phyloP scores from a whole-genome alignment of 352 stramenopile genomes.

The Globisporangium spinosum region DNA sequence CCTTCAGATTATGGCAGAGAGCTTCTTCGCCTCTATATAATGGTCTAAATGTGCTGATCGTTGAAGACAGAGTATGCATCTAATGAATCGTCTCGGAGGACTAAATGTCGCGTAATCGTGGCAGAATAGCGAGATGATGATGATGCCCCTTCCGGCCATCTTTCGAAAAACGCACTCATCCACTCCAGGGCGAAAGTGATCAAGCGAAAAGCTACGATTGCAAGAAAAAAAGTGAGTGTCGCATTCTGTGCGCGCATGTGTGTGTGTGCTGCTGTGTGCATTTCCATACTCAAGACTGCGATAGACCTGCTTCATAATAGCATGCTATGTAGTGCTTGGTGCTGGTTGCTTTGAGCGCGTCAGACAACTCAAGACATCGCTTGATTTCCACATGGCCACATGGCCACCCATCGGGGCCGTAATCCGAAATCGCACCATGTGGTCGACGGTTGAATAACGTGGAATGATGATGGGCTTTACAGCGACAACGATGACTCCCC shows the following conservation, averaged over 20 bases:
- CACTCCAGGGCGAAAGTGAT: not conserved
- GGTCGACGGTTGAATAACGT: not conserved
- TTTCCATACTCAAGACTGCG: not conserved
- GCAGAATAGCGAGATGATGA: not conserved
- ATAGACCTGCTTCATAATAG: no score
- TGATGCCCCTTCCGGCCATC: not conserved
- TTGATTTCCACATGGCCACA: not conserved
- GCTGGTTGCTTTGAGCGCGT: not conserved
- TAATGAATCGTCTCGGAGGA: not conserved
- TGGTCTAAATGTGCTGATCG: not conserved
- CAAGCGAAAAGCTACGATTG: not conserved
- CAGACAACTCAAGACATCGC: not conserved
- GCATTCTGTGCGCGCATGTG: not conserved
- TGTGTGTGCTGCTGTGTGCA: not conserved
- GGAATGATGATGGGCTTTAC: not conserved
- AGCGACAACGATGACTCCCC: not conserved
- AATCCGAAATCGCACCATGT: not conserved
- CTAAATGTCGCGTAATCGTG: conserved; percentile 3
- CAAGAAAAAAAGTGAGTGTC: not conserved
- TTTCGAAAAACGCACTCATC: not conserved
- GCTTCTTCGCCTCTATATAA: not conserved
- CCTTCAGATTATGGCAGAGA: no score
- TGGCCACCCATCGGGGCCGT: not conserved
- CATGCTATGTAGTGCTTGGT: not conserved
- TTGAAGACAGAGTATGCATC: not conserved